phyloP scores from a whole-genome alignment of 2,329 filamentous ascomycete genomes.

The Curvularia hawaiiensis region DNA sequence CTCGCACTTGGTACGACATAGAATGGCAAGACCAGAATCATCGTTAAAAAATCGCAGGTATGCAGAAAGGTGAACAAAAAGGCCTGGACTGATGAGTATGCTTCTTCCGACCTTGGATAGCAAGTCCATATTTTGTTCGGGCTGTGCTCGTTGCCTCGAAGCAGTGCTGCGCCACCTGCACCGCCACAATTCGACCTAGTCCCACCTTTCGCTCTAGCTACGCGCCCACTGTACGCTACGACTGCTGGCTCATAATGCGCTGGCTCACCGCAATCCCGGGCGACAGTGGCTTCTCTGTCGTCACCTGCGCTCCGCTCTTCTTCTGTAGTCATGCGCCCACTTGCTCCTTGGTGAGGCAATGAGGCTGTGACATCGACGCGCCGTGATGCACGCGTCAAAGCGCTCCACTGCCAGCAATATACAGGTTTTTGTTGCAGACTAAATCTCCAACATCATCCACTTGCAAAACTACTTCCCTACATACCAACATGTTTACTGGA shows the following conservation, averaged over 20 bases:
- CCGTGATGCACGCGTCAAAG: not conserved
- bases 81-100: not conserved
- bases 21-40: too few relatives aligned
- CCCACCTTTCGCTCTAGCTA: slow-evolving; percentile 26
- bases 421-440: not conserved
- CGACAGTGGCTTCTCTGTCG: not conserved
- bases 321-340: slow-evolving; percentile 1
- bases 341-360: not conserved
- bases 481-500: slow-evolving; percentile 38
- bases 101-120: not conserved
- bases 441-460: not conserved
- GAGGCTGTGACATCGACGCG: slow-evolving; percentile 12
- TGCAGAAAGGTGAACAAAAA: too few relatives aligned
- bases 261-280: slow-evolving; percentile 7
- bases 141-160: not conserved
- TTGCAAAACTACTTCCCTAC: not conserved
- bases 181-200: slow-evolving; percentile 25
- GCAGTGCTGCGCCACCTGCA: slow-evolving; percentile 12
- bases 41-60: too few relatives aligned
- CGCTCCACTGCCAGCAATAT: not conserved
- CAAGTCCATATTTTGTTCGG: not conserved
- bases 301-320: not conserved
- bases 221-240: slow-evolving; percentile 21
- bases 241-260: slow-evolving; percentile 17
- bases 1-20: too few relatives aligned